Conservation (phyloP, 495 filamentous ascomycete species). For the Tuber melanosporum region DNA sequence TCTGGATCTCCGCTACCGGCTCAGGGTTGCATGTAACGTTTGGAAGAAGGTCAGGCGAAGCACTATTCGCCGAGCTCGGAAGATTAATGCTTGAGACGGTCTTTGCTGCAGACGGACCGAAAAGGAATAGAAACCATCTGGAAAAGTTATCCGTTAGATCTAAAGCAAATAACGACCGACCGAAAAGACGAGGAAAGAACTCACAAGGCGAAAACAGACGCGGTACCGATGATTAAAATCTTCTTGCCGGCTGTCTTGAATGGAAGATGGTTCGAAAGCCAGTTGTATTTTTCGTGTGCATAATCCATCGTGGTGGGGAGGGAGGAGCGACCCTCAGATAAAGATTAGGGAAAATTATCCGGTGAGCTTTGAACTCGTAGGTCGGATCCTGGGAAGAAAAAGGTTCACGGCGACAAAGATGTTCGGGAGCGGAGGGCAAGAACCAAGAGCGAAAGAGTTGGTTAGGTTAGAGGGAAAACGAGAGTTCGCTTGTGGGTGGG, state of each 20-base stretch:
- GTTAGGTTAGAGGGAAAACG: not conserved
- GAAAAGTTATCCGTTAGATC: not conserved
- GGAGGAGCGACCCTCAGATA: not conserved
- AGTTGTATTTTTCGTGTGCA: constrained; percentile 1
- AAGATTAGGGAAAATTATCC: not conserved
- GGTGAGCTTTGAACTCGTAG: not conserved
- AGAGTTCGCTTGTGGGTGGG: not conserved
- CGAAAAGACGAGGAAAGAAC: not conserved
- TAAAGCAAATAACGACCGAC: not conserved
- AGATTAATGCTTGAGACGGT: not conserved
- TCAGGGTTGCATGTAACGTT: not conserved
- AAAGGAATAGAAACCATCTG: constrained; percentile 13
- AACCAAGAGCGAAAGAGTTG: not conserved
- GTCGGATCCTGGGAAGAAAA: not conserved
- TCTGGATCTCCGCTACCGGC: constrained; percentile 1
- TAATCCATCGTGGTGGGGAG: constrained; percentile 2
- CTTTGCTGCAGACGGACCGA: constrained; percentile 9
- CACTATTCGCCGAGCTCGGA: not conserved
- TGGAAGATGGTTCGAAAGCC: not conserved
- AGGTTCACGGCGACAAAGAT: not conserved
- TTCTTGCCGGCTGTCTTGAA: not conserved
- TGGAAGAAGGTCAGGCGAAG: not conserved
- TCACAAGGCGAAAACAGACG: not conserved
- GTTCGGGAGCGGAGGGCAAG: not conserved
- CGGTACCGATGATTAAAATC: constrained; percentile 3